Percentiles rank a stretch among this genome's conserved stretches.
These are phyloP conservation scores for Saturnispora bothae DNA, from an alignment of 805 yeast species.

Conservation along the genomic window DNA sequence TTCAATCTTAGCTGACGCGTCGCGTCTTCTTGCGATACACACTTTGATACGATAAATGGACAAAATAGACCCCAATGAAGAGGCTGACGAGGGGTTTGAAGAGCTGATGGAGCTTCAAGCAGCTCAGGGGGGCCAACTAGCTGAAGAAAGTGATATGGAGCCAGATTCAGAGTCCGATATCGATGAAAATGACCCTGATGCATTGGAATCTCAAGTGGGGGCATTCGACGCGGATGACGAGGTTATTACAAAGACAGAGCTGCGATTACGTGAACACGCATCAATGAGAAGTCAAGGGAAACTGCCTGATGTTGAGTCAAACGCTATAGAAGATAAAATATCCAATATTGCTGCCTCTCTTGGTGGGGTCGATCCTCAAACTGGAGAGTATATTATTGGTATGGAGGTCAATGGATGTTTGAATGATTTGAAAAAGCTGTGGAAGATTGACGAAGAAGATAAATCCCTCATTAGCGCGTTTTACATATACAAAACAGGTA, in stretches of 20 bases:
- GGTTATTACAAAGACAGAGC: not conserved
- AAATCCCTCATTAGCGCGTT: conserved; percentile 77
- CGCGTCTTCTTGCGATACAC: not conserved
- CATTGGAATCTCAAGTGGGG: conserved; percentile 1
- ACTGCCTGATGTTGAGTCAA: conserved; percentile 5
- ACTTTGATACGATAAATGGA: no score
- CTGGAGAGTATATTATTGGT: conserved; percentile 56
- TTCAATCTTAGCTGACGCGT: not conserved
- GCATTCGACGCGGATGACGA: conserved; percentile 5
- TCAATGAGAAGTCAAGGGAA: not conserved
- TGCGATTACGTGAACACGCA: conserved; percentile 1
- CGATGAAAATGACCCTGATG: not conserved
- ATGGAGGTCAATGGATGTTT: conserved; percentile 82
- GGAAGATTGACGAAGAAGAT: not conserved
- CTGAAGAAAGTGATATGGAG: conserved; percentile 7
- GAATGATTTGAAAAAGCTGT: conserved; percentile 70
- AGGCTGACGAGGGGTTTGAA: conserved; percentile 15
- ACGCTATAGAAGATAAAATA: conserved; percentile 42
- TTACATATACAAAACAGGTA: conserved; percentile 72
- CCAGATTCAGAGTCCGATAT: conserved; percentile 3
- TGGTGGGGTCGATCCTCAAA: conserved; percentile 75
- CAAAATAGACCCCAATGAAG: not conserved
- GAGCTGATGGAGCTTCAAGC: conserved; percentile 12
- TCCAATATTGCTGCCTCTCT: conserved; percentile 70
- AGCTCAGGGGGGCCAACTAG: not conserved